Evolutionary conservation across 257 asterid genomes (phyloP), one percentile per base, ranked within the genome.

Genomic region (Rubia yunnanensis): DNA sequence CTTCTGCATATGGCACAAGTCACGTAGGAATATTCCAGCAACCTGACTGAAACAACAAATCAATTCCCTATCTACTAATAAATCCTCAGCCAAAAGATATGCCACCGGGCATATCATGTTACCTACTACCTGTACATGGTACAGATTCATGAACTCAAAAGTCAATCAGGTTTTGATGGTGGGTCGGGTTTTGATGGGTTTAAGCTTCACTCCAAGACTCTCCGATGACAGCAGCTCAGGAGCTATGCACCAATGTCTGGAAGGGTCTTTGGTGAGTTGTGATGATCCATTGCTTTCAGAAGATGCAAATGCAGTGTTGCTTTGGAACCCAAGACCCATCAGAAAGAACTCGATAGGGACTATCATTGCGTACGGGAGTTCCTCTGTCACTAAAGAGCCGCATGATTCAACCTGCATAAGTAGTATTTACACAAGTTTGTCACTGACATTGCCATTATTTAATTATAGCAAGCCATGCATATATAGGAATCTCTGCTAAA

Each of bases 311-410:
- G 62, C 31, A 22, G 66, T 46, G 39, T 23, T 85, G 71, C 82
- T 83, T 67, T 74, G 76, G 78, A 81, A 80, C 58, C 95, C 92
- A 27, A 54, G 78, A 4, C 92, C 88, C 92, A 87, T 81, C 68
- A 87, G 81, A 55, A 87, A 87, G 73, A 85, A 87, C 68, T 87
- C 95, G 10, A 87, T 66, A 2, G 95, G 95, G 52, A 81, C 86
- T 65, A 83, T 61, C 95, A 87, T 85, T 54, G 89, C 89, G 17
- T 87, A 85, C 0, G 95, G 95, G 70, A 85, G 95, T 75, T 87
- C 95, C 80, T 87, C 92, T 0, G 92, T 87, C 2, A 87, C 89
- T 76, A 85, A 72, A 11, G 95, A 85, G 34, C 92, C 95, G 31
- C 95, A 87, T 38, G 88, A 83, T 79, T 87, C 89, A 58, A 85